phyloP scores from a whole-genome alignment of 2,329 filamentous ascomycete genomes.

The Coniochaeta hoffmannii region DNA sequence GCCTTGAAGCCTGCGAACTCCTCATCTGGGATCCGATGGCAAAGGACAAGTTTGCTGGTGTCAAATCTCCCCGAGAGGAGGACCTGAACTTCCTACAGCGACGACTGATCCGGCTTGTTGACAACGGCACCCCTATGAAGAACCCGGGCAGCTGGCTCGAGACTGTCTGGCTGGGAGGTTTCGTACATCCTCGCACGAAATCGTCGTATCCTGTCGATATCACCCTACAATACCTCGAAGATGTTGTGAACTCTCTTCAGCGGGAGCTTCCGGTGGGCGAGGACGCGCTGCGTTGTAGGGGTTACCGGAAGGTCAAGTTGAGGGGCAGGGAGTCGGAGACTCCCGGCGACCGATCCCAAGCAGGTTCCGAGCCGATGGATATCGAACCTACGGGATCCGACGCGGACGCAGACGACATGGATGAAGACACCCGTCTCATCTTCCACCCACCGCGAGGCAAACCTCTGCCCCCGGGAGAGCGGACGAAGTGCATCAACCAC shows the following conservation, averaged over 20 bases:
- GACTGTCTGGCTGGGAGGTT: constrained; percentile 38
- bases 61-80: constrained; percentile 15
- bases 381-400: constrained; percentile 3
- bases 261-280: no score
- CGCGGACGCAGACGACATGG: constrained; percentile 14
- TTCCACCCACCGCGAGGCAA: constrained; percentile 37
- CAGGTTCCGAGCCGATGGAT: constrained; percentile 12
- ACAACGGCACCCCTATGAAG: constrained; percentile 19
- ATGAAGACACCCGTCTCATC: constrained; percentile 25
- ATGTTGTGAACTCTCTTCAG: no score
- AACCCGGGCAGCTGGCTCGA: constrained; percentile 26
- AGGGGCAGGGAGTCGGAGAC: no score
- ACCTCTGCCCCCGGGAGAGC: constrained; percentile 3
- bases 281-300: neutral
- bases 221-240: constrained; percentile 33
- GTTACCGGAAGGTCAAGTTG: neutral
- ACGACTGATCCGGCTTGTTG: constrained; percentile 31
- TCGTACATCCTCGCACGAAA: constrained; percentile 13
- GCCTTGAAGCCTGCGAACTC: constrained; percentile 33
- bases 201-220: constrained; percentile 30
- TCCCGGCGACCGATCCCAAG: neutral
- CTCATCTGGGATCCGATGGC: constrained; percentile 45
- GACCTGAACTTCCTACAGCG: constrained; percentile 39
- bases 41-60: constrained; percentile 14
- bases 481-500: constrained; percentile 32